A percentile compares a stretch with the other conserved stretches of the same genome.
Evolutionary conservation across 345 rosid species (phyloP).

Genomic region (Syzygium oleosum): DNA sequence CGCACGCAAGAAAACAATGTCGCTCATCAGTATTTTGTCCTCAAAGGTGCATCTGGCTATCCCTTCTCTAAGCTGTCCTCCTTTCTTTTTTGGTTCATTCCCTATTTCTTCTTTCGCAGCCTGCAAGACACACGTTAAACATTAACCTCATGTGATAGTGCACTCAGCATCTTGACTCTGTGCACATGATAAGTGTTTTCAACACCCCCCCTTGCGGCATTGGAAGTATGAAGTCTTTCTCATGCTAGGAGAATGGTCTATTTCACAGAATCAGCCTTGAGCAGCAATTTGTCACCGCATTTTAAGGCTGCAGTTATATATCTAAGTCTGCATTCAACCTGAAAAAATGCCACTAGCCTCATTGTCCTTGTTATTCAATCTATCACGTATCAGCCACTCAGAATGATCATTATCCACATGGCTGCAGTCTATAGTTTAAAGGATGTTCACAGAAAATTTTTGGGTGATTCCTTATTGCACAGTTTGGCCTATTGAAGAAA

Average conservation of each 20-base stretch:
- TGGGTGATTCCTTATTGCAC: not conserved
- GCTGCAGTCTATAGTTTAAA: not conserved
- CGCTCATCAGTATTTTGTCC: constrained; percentile 87
- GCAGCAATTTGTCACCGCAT: not conserved
- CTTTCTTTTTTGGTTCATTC: constrained; percentile 50
- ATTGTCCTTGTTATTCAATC: not conserved
- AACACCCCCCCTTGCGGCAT: not conserved
- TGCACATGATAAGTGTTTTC: not conserved
- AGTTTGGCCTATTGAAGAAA: not conserved
- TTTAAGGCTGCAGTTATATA: not conserved
- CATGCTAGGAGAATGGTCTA: not conserved
- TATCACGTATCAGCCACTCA: not conserved
- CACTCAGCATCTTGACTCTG: not conserved
- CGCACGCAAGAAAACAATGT: constrained; percentile 75
- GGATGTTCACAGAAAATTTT: not conserved
- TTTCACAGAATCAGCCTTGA: not conserved
- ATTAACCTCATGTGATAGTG: not conserved
- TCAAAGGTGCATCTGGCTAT: constrained; percentile 95
- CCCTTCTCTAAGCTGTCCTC: constrained; percentile 64
- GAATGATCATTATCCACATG: not conserved
- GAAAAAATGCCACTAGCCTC: not conserved
- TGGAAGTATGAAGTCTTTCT: not conserved
- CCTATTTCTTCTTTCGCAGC: constrained; percentile 80
- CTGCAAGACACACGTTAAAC: constrained; percentile 15
- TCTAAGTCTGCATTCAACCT: not conserved